Conservation (phyloP, 2,329 filamentous ascomycete species). For the Colletotrichum gigasporum region DNA sequence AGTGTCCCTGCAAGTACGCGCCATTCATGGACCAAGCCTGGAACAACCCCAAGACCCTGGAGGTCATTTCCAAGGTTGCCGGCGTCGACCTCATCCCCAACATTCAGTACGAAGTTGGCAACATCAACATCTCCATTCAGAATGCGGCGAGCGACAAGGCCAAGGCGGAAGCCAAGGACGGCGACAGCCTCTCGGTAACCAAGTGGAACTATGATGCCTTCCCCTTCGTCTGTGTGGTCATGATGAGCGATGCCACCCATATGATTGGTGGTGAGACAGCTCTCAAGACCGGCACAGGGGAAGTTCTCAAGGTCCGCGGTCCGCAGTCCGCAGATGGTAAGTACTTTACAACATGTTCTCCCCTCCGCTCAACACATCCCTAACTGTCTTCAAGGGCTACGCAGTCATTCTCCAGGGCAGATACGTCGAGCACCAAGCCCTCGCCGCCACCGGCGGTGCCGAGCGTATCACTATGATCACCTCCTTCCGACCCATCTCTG, state of each 20-base stretch:
- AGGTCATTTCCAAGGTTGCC: conserved; percentile 60
- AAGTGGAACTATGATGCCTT: conserved; percentile 74
- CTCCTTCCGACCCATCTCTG: conserved; percentile 54
- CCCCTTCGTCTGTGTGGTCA: conserved; percentile 75
- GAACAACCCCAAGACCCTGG: conserved; percentile 53
- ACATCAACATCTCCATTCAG: conserved; percentile 63
- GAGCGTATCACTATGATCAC: conserved; percentile 59
- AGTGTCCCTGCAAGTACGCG: not conserved
- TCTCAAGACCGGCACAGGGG: conserved; percentile 59
- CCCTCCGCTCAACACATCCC: not conserved
- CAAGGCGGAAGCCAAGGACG: conserved; percentile 47
- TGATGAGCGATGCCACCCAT: conserved; percentile 69
- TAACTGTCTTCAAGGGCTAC: conserved; percentile 42
- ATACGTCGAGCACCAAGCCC: conserved; percentile 55
- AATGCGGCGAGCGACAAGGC: conserved; percentile 55
- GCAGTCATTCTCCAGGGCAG: conserved; percentile 55
- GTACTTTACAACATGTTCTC: conserved; percentile 27
- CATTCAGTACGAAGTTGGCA: conserved; percentile 65
- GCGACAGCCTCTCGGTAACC: conserved; percentile 54
- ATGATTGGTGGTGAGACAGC: conserved; percentile 75
- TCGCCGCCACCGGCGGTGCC: conserved; percentile 48
- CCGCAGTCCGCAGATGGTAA: conserved; percentile 70
- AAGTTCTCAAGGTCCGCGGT: conserved; percentile 66
- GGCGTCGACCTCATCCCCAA: conserved; percentile 63
- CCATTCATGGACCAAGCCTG: conserved; percentile 54